Evolutionary conservation across 225 moss, liverwort and hornwort genomes (phyloP).

Genomic region (Anthoceros angustus): DNA sequence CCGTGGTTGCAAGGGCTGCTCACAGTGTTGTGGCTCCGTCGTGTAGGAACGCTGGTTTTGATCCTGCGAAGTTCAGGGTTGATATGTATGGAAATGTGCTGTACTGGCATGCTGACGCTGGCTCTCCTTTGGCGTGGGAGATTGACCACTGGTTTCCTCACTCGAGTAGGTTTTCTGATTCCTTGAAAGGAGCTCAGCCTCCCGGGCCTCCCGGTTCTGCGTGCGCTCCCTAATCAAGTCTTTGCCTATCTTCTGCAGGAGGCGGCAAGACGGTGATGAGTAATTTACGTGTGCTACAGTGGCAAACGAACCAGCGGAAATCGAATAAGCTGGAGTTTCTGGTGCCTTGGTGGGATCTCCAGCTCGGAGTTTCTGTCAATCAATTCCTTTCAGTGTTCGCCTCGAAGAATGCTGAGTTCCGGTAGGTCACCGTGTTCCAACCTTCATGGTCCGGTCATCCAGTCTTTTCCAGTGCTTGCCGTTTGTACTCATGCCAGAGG

Average conservation of each 20-base stretch:
- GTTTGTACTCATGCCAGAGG: not conserved
- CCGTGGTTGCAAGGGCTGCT: not conserved
- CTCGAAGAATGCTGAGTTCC: slow-evolving; percentile 44
- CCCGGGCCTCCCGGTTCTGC: not conserved
- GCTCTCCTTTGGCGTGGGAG: slow-evolving; percentile 41
- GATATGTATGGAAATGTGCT: slow-evolving; percentile 44
- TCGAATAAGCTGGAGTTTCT: slow-evolving; percentile 35
- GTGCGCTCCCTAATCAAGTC: not conserved
- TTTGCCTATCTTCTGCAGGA: slow-evolving; percentile 14
- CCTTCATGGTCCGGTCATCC: no score
- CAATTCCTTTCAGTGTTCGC: slow-evolving; percentile 48
- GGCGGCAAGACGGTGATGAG: slow-evolving; percentile 22
- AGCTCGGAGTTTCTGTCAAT: slow-evolving; percentile 40
- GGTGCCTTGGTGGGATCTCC: slow-evolving; percentile 58
- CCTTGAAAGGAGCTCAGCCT: no score
- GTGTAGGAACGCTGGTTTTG: slow-evolving; percentile 50
- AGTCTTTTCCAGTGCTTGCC: not conserved
- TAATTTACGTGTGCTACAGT: slow-evolving; percentile 36
- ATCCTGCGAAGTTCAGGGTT: slow-evolving; percentile 41
- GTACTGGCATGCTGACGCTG: slow-evolving; percentile 40
- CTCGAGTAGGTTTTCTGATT: slow-evolving; percentile 17
- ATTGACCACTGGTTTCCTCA: slow-evolving; percentile 49
- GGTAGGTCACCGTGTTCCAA: slow-evolving; percentile 9
- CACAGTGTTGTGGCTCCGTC: not conserved
- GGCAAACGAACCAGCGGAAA: slow-evolving; percentile 40